Evolutionary conservation across 108 stramenopile genomes (phyloP), one percentile per base, ranked within the genome.

Genomic region (Mediolabrus comicus): DNA sequence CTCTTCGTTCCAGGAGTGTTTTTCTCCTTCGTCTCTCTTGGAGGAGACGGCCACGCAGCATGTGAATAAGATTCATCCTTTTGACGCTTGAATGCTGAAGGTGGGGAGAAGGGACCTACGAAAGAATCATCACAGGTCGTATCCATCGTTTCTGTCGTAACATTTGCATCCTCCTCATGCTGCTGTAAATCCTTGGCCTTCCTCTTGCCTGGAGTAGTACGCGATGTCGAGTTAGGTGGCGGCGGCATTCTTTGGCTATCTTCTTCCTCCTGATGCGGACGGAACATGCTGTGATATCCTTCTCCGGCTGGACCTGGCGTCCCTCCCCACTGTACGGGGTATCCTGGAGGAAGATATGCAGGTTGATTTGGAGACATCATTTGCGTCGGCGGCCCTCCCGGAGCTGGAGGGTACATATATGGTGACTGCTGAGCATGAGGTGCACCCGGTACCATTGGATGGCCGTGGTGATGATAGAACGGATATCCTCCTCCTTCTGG

Each of bases 391-490:
- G n/a, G n/a, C n/a, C n/a, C n/a, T n/a, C n/a, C n/a, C n/a, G 46
- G 19, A 49, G 0, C 22, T 49, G 22, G 16, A 22, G 46, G 46
- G 7, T 49, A 49, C 22, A 8, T 22, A 24, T 22, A 22, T 11
- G 16, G n/a, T n/a, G n/a, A n/a, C n/a, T n/a, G 5, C 36, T 38
- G 36, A 38, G 11, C 14, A 14, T n/a, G 13, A 22, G 41, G 41
- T 49, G 46, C 46, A 8, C 41, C 13, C 41, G n/a, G n/a, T n/a
- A 43, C 19, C 17, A 43, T 49, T 24, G 46, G 46, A 49, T 22
- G 22, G 46, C 46, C 46, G 19, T 49, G 56, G 29, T 16, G 56
- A 57, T 57, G 56, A 33, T 57, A 57, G 56, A 30, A 30, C 17
- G 56, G 56, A 10, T 57, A 22, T 1, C 56, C 56, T 3, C 41